Percentiles rank a stretch among this genome's conserved stretches.
Conservation (phyloP, 257 asterid species). For the Jasminum sambac region DNA sequence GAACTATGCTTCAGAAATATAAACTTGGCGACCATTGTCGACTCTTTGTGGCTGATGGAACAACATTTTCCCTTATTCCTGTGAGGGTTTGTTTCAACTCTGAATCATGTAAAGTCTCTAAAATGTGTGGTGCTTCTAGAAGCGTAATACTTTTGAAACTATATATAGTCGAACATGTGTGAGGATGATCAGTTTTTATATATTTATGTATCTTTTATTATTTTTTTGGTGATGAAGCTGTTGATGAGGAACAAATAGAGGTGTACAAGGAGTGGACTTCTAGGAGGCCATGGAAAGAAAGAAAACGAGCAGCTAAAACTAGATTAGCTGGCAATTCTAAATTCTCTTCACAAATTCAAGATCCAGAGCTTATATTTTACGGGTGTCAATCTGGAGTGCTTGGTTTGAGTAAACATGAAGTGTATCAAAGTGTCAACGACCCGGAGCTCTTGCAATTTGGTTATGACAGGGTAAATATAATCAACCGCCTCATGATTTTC, state of each 20-base stretch:
- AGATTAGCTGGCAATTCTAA: constrained; percentile 40
- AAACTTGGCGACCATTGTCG: constrained; percentile 75
- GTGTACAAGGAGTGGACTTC: constrained; percentile 75
- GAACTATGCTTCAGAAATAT: constrained; percentile 83
- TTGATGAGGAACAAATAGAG: constrained; percentile 33
- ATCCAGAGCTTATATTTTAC: constrained; percentile 80
- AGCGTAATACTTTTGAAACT: neutral
- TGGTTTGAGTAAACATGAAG: constrained; percentile 58
- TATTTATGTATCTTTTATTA: neutral
- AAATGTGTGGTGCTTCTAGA: constrained; percentile 18
- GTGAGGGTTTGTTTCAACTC: constrained; percentile 38
- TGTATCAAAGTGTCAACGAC: constrained; percentile 39
- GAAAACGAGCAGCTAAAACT: constrained; percentile 61
- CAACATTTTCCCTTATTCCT: constrained; percentile 73
- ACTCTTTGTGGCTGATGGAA: constrained; percentile 94
- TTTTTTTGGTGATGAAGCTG: constrained; percentile 30
- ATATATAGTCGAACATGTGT: constrained; percentile 17
- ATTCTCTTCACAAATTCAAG: constrained; percentile 45
- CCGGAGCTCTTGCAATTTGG: constrained; percentile 51
- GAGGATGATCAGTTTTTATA: constrained; percentile 13
- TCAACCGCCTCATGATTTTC: neutral
- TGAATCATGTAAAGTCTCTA: constrained; percentile 41
- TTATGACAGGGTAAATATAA: constrained; percentile 67
- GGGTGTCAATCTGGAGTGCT: constrained; percentile 79
- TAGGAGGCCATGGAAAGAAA: constrained; percentile 78